Evolutionary conservation across 177 flowering plant species (phyloP).

Genomic region (Vitis hybrid): DNA sequence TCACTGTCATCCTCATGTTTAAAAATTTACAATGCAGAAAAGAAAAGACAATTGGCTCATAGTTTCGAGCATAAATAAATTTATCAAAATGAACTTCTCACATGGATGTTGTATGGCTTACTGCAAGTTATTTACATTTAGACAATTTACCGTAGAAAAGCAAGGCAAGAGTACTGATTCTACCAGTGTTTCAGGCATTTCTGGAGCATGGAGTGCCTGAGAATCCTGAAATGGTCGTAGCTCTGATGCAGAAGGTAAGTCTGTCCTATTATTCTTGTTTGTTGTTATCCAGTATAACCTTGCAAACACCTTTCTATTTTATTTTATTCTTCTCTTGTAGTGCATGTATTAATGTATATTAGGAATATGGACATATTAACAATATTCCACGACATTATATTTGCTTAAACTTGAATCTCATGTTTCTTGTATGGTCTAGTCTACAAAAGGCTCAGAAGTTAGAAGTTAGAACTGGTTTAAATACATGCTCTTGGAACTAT

Average conservation of each 20-base stretch:
- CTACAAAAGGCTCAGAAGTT: background rate
- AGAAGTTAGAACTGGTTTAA: background rate
- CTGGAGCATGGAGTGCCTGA: constrained; percentile 65
- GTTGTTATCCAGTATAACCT: background rate
- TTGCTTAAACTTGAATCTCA: background rate
- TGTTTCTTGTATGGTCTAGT: background rate
- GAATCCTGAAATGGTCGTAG: constrained; percentile 55
- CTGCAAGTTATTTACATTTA: too few species aligned
- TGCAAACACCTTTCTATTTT: background rate
- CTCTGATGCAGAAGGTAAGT: constrained; percentile 60
- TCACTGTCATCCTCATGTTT: background rate
- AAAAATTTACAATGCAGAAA: constrained; percentile 1
- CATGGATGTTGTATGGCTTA: too few species aligned
- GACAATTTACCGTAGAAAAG: background rate
- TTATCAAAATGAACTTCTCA: too few species aligned
- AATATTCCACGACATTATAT: background rate
- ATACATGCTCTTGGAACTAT: too few species aligned
- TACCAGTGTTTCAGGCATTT: constrained; percentile 40
- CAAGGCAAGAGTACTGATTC: background rate
- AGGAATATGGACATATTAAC: background rate
- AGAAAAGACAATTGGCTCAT: background rate
- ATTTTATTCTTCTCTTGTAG: background rate
- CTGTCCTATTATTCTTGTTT: background rate
- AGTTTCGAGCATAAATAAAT: too few species aligned
- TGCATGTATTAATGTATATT: background rate